Evolutionary conservation across 2,329 filamentous ascomycete species (phyloP).

Genomic region (Colletotrichum lupini): DNA sequence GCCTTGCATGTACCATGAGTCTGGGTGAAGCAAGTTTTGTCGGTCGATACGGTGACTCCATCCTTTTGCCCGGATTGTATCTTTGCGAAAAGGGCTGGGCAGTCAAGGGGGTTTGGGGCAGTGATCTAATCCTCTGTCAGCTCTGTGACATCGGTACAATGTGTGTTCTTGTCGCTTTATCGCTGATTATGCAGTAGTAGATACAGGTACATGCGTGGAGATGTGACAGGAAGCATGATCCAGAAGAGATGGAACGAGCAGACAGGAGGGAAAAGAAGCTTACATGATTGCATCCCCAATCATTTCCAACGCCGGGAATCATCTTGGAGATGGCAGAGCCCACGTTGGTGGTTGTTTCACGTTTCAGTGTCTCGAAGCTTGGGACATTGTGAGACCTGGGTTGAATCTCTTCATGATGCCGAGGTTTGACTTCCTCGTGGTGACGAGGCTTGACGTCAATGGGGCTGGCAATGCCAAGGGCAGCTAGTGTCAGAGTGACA

Average conservation of each 20-base stretch:
- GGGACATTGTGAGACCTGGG: neutral
- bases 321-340: neutral
- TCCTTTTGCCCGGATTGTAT: neutral
- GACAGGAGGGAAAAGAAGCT: neutral
- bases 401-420: neutral
- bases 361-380: neutral
- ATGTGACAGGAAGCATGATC: neutral
- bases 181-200: neutral
- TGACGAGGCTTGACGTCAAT: neutral
- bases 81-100: neutral
- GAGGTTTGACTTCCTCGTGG: neutral
- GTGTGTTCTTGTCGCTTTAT: neutral
- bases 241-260: neutral
- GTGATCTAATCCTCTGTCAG: neutral
- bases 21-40: neutral
- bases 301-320: conserved; percentile 11
- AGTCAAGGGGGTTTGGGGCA: conserved; percentile 11
- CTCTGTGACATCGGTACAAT: neutral
- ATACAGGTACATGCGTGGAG: neutral
- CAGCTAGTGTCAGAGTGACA: neutral
- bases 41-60: neutral
- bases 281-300: conserved; percentile 14
- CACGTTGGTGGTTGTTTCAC: neutral
- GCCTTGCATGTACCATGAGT: conserved; percentile 4
- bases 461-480: conserved; percentile 5